phyloP scores from a whole-genome alignment of 768 basidiomycete genomes.

The Atractiella rhizophila region DNA sequence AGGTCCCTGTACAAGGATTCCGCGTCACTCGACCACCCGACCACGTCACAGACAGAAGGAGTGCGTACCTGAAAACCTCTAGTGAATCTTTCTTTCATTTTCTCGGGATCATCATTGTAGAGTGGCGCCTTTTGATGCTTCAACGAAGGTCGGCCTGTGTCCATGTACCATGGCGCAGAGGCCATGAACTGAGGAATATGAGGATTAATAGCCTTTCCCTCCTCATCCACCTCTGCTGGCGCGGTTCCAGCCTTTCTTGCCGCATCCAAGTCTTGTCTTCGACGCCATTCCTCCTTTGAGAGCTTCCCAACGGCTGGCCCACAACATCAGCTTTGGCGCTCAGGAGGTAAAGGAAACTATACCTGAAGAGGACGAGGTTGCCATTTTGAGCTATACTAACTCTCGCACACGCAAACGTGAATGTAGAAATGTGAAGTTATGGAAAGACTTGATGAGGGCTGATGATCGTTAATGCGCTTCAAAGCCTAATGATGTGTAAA shows the following conservation, averaged over 20 bases:
- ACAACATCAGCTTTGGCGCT: too few relatives aligned
- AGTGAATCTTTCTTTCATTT: constrained; percentile 77
- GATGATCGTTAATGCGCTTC: too few relatives aligned
- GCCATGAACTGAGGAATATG: constrained; percentile 99
- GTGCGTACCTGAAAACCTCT: constrained; percentile 41
- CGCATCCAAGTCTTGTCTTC: constrained; percentile 90
- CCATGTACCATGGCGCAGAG: constrained; percentile 94
- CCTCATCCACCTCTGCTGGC: constrained; percentile 78
- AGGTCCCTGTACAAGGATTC: constrained; percentile 29
- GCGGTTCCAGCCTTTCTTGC: constrained; percentile 97
- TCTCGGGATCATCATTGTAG: constrained; percentile 33
- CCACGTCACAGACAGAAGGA: neutral
- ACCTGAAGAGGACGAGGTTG: too few relatives aligned
- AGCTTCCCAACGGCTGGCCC: too few relatives aligned
- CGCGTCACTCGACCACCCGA: neutral
- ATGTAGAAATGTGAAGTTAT: too few relatives aligned
- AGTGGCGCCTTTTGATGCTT: constrained; percentile 74
- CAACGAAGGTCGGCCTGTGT: constrained; percentile 66
- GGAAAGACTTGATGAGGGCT: too few relatives aligned
- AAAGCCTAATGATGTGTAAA: too few relatives aligned
- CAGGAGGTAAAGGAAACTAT: too few relatives aligned
- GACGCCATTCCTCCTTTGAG: too few relatives aligned
- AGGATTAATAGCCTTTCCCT: constrained; percentile 87
- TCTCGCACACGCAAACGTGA: too few relatives aligned
- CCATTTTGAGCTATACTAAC: too few relatives aligned